Base-by-base conservation (phyloP, 2,329 filamentous ascomycete species). In the Lasiodiplodia citricola region DNA sequence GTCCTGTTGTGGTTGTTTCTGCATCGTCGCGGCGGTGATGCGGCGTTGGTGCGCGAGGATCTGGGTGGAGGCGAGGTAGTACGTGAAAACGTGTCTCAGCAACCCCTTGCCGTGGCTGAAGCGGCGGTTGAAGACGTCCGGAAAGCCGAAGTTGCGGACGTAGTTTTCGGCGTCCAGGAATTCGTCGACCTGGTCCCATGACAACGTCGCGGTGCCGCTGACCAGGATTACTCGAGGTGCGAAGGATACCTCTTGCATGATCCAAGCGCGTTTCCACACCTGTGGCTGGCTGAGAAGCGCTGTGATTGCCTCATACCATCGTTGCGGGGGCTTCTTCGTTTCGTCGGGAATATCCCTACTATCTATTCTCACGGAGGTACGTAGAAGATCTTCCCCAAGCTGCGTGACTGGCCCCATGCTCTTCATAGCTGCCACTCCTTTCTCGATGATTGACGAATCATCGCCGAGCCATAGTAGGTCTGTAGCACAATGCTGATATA, bases 351-450 rank as follows among this genome's bases (percentile, higher is more conserved):
- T 25, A 25, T 25, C 25, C 25, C 25, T 25, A 25, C 25, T 25
- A 25, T 25, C 25, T 25, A 25, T 25, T 25, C 25, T 25, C 25
- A 25, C 38, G 4, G 23, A 25, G 28, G 44, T 25, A 56, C 23
- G 4, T 10, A n/a, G 10, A 3, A 18, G 47, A 4, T 21, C 3
- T 35, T 25, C 16, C 37, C 35, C 35, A 6, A 66, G 70, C 44
- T 74, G 67, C 4, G 37, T 70, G 21, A 74, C 69, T 4, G 57
- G 55, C n/a, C 73, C 71, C 14, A 75, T 69, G 21, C 54, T 70
- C 10, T 68, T 67, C 44, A 77, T 73, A 2, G 70, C 73, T 2
- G 68, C 13, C 2, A 8, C 28, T 44, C 38, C 38, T 2, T 23
- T 23, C 65, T 5, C 75, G 47, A 56, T 72, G 73, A 51, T 52